Conservation (phyloP, 1,139 yeast genomes). For the Geotrichum siamense region DNA sequence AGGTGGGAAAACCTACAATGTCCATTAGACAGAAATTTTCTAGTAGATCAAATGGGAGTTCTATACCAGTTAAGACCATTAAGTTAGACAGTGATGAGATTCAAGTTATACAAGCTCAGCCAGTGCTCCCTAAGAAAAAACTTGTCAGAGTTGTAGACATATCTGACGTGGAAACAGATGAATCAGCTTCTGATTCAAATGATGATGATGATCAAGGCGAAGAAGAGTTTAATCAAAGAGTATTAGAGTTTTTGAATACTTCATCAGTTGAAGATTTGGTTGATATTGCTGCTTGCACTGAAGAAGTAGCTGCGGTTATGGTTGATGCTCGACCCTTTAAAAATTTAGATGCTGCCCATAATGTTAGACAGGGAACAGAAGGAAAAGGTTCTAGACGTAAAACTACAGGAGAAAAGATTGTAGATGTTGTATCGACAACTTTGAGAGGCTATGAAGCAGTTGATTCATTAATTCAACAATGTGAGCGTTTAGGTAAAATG, state of each 20-base stretch:
- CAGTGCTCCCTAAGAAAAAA: constrained; percentile 19
- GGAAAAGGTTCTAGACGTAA: constrained; percentile 40
- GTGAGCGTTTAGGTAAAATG: constrained; percentile 67
- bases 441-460: constrained; percentile 89
- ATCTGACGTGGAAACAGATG: constrained; percentile 7
- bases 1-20: constrained; percentile 29
- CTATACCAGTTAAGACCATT: constrained; percentile 6
- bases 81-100: constrained; percentile 4
- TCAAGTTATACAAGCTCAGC: constrained; percentile 21
- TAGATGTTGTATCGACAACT: constrained; percentile 62
- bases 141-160: constrained; percentile 9
- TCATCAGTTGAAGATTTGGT: constrained; percentile 69
- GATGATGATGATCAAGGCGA: constrained; percentile 37
- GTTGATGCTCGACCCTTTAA: constrained; percentile 61
- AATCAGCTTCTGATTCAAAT: constrained; percentile 24
- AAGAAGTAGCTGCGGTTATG: constrained; percentile 57
- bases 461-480: constrained; percentile 76
- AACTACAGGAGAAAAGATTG: constrained; percentile 65
- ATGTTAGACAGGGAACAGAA: constrained; percentile 36
- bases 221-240: constrained; percentile 52
- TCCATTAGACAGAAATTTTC: constrained; percentile 36
- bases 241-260: constrained; percentile 69
- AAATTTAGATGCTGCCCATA: constrained; percentile 51
- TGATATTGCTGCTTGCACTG: constrained; percentile 69
- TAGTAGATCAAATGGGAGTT: constrained; percentile 15